A percentile compares a stretch with the other conserved stretches of the same genome.
These are phyloP conservation scores for Prunella vulgaris DNA, from an alignment of 257 asterid genomes.

Conservation along the genomic window DNA sequence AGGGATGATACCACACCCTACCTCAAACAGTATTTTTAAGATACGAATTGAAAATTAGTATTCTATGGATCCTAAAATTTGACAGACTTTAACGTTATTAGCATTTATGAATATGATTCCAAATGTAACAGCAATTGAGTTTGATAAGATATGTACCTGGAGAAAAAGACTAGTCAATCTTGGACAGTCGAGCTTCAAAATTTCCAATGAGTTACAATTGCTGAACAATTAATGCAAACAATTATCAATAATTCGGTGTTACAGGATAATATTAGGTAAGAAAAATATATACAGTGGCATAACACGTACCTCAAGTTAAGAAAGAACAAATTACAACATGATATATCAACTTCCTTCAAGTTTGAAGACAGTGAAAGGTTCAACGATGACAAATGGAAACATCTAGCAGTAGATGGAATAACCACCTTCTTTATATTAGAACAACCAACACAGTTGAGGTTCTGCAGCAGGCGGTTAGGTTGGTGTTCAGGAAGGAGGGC, in stretches of 20 bases:
- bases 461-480: slow-evolving; percentile 61
- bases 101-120: too few species aligned
- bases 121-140: background rate
- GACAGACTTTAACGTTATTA: background rate
- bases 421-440: slow-evolving; percentile 85
- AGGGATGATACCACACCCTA: too few species aligned
- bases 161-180: slow-evolving; percentile 89
- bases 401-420: slow-evolving; percentile 75
- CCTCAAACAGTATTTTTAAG: background rate
- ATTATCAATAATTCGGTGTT: slow-evolving; percentile 5
- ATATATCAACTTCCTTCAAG: slow-evolving; percentile 86
- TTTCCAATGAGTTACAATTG: slow-evolving; percentile 84
- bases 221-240: slow-evolving; percentile 37
- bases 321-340: slow-evolving; percentile 68
- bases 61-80: background rate
- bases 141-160: slow-evolving; percentile 52
- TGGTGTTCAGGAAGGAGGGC: slow-evolving; percentile 24
- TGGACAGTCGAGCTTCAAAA: slow-evolving; percentile 86
- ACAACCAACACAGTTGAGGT: slow-evolving; percentile 94
- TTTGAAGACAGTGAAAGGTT: slow-evolving; percentile 85
- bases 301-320: slow-evolving; percentile 83
- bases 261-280: background rate
- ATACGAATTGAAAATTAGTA: background rate
- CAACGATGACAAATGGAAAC: slow-evolving; percentile 63
- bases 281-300: background rate